Evolutionary conservation across 768 basidiomycete species (phyloP).

Genomic region (Aureoboletus auriporus): DNA sequence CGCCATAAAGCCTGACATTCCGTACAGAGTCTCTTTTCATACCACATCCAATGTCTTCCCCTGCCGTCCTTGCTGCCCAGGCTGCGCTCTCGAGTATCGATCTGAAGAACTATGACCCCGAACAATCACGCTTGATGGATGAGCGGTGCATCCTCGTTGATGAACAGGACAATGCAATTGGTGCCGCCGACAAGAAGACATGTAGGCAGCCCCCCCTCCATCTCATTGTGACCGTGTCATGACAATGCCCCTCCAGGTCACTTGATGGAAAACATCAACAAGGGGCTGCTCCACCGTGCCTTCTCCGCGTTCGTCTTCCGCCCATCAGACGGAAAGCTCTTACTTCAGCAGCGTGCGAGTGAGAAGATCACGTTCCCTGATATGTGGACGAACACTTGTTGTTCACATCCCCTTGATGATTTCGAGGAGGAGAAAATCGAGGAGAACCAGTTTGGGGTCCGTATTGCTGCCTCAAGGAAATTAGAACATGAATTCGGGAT

Average conservation of each 20-base stretch:
- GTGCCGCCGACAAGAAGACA: conserved; percentile 92
- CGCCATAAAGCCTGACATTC: conserved; percentile 3
- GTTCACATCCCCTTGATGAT: conserved; percentile 94
- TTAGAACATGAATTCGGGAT: conserved; percentile 97
- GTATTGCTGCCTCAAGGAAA: conserved; percentile 89
- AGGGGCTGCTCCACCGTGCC: conserved; percentile 92
- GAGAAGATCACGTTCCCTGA: conserved; percentile 99
- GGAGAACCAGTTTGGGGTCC: conserved; percentile 75
- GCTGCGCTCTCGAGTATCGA: conserved; percentile 71
- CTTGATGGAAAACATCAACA: conserved; percentile 94
- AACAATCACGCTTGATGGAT: conserved; percentile 94
- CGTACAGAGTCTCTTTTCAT: not conserved
- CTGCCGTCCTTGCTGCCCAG: conserved; percentile 57
- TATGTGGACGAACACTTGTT: conserved; percentile 99
- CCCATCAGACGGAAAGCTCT: conserved; percentile 87
- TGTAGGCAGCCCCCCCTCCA: conserved; percentile 50
- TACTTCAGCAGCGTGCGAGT: conserved; percentile 92
- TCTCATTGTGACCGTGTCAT: not conserved
- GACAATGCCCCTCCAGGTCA: conserved; percentile 51
- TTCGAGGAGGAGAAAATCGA: conserved; percentile 81
- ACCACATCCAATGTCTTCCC: conserved; percentile 47
- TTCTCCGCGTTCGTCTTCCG: conserved; percentile 98
- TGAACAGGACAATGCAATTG: conserved; percentile 79
- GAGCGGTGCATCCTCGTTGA: conserved; percentile 92
- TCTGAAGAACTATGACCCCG: conserved; percentile 80